phyloP scores from a whole-genome alignment of 2,329 filamentous ascomycete genomes.

The Beauveria varroae region DNA sequence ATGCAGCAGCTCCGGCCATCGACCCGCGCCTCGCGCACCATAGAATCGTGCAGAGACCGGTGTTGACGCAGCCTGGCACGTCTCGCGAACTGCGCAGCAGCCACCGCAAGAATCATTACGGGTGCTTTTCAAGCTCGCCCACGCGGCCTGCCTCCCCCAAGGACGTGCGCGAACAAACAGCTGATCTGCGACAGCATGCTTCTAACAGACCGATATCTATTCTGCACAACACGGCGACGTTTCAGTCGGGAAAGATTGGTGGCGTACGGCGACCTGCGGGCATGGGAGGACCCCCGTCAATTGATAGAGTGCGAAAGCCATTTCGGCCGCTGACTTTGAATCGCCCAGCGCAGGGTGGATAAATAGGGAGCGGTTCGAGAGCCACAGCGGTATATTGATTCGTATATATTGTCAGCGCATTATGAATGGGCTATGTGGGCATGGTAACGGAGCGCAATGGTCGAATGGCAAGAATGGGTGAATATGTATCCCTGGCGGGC shows the following conservation, averaged over 20 bases:
- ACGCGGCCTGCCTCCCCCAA: constrained; percentile 21
- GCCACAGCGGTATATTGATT: background rate
- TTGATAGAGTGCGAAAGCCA: constrained; percentile 45
- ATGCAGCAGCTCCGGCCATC: constrained; percentile 18
- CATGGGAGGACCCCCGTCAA: constrained; percentile 38
- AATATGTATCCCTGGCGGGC: no score
- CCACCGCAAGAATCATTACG: constrained; percentile 38
- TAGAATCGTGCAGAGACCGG: constrained; percentile 32
- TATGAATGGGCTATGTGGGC: no score
- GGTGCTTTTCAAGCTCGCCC: constrained; percentile 53
- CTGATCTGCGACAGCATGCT: constrained; percentile 19
- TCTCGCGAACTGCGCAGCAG: constrained; percentile 17
- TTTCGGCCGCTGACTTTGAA: constrained; percentile 51
- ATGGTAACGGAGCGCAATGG: no score
- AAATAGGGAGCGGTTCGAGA: background rate
- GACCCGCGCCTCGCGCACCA: constrained; percentile 28
- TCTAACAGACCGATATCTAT: constrained; percentile 28
- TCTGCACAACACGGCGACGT: constrained; percentile 48
- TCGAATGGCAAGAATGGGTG: no score
- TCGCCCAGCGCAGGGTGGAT: constrained; percentile 21
- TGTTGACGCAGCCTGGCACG: constrained; percentile 27
- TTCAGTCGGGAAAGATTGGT: constrained; percentile 28
- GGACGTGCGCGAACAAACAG: constrained; percentile 13
- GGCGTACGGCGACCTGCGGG: constrained; percentile 37
- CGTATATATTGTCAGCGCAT: background rate